phyloP scores from a whole-genome alignment of 768 basidiomycete species.

The Kwoniella sp. region DNA sequence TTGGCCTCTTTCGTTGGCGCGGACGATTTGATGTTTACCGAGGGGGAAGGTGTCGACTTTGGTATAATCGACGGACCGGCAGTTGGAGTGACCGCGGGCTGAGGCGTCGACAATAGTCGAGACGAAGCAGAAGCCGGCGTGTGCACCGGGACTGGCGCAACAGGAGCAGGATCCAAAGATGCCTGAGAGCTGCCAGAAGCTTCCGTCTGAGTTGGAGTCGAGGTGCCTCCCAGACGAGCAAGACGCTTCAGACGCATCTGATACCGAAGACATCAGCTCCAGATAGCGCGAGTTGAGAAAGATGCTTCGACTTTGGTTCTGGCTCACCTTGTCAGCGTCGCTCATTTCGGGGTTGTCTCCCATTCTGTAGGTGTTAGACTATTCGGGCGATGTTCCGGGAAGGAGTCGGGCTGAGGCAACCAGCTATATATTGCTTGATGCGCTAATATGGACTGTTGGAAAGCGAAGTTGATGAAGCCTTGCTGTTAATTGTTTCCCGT shows the following conservation, averaged over 20 bases:
- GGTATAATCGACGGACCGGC: slow-evolving; percentile 7
- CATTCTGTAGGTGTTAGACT: not conserved
- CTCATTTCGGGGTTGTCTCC: not conserved
- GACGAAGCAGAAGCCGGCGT: slow-evolving; percentile 25
- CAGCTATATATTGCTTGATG: no score
- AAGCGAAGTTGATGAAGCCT: no score
- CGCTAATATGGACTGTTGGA: no score
- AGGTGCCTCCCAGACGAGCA: slow-evolving; percentile 70
- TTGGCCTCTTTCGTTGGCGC: slow-evolving; percentile 14
- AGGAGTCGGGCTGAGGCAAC: no score
- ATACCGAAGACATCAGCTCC: not conserved
- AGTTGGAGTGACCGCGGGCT: slow-evolving; percentile 3
- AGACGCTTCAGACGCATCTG: slow-evolving; percentile 92
- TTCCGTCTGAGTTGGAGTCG: slow-evolving; percentile 29
- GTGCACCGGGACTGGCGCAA: slow-evolving; percentile 17
- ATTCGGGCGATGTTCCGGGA: not conserved
- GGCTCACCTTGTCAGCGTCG: not conserved
- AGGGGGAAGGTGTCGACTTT: not conserved
- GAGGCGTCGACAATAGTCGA: slow-evolving; percentile 28
- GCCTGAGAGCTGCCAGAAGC: slow-evolving; percentile 49
- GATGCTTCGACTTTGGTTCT: not conserved
- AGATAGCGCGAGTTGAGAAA: not conserved
- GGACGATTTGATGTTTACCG: slow-evolving; percentile 1
- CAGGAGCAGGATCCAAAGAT: slow-evolving; percentile 11
- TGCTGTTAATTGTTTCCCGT: no score